Evolutionary conservation across 352 stramenopile genomes (phyloP), one percentile per base, ranked within the genome.

Genomic region (Phytophthora boehmeriae): DNA sequence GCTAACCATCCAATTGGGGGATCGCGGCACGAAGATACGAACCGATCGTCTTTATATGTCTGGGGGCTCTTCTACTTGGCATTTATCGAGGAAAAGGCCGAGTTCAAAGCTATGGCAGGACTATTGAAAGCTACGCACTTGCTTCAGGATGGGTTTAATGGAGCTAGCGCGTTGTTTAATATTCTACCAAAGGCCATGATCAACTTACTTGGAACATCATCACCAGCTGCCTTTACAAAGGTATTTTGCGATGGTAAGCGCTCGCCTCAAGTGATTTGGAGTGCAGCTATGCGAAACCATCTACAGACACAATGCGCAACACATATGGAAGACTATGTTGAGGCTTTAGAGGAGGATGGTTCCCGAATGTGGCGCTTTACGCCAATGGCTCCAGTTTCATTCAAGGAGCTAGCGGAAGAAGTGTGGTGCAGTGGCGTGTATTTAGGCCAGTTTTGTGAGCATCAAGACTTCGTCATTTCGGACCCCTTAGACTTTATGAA

Each of bases 401-500:
- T 97, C 64, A 75, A 81, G 2, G 81, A 97, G 20, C 78, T 99
- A 0, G 72, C 92, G 17, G 64, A 93, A 49, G 96, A 98, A 68
- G 57, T 98, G 3, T 98, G 94, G 78, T 98, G 94, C 63, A 83
- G 95, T 64, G 96, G 95, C 30, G 93, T 98, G 52, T 98, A 98
- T 51, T 67, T 99, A 28, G 68, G 76, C 22, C 95, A 97, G 42
- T 88, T 98, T n/a, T 98, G 92, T 59, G 83, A 97, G 47, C 66
- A 89, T 44, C 57, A 86, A 16, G 78, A 92, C 14, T 97, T 87
- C 63, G 50, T 62, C 34, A 92, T 99, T 47, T 69, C 73, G 19
- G 78, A 98, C 35, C 92, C 95, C 3, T 60, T 95, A 14, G 71
- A 82, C 30, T 93, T 99, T 36, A 94, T 98, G 70, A 41, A 67